phyloP scores from a whole-genome alignment of 2,329 filamentous ascomycete genomes.

The Thielaviopsis punctulata region DNA sequence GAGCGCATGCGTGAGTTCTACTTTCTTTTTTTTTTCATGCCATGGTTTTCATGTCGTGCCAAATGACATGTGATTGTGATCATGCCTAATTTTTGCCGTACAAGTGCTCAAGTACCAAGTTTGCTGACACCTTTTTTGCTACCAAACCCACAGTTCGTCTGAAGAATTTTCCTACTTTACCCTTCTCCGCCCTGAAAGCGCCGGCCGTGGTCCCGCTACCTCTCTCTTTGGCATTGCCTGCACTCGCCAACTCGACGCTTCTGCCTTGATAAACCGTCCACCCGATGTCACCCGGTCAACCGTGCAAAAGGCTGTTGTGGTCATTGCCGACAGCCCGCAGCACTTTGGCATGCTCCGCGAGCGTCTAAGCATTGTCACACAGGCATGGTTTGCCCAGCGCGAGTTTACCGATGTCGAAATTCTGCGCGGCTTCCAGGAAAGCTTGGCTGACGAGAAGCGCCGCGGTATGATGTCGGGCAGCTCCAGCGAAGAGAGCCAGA shows the following conservation, averaged over 20 bases:
- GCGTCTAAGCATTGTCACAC: conserved; percentile 75
- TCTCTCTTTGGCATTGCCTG: conserved; percentile 94
- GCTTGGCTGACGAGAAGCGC: conserved; percentile 50
- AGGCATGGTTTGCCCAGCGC: conserved; percentile 87
- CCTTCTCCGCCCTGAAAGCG: conserved; percentile 47
- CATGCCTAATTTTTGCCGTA: too few species aligned
- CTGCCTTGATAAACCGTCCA: conserved; percentile 57
- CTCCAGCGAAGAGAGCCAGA: conserved; percentile 65
- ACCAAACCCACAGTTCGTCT: conserved; percentile 40
- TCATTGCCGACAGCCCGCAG: conserved; percentile 80
- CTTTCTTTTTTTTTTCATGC: background rate
- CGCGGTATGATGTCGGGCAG: conserved; percentile 42
- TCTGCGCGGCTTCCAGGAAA: conserved; percentile 77
- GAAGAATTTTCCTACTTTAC: conserved; percentile 99
- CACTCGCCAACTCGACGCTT: conserved; percentile 75
- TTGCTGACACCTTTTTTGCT: background rate
- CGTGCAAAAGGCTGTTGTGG: conserved; percentile 94
- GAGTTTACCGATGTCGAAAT: conserved; percentile 90
- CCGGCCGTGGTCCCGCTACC: conserved; percentile 37
- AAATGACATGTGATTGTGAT: conserved; percentile 2
- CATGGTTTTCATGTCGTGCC: background rate
- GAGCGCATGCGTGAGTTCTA: conserved; percentile 66
- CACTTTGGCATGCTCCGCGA: conserved; percentile 82
- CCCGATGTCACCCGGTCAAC: conserved; percentile 91
- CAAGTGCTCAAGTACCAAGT: too few species aligned